Evolutionary conservation across 305 asterid genomes (phyloP), one percentile per base, ranked within the genome.

Genomic region (Rubia tinctorum): DNA sequence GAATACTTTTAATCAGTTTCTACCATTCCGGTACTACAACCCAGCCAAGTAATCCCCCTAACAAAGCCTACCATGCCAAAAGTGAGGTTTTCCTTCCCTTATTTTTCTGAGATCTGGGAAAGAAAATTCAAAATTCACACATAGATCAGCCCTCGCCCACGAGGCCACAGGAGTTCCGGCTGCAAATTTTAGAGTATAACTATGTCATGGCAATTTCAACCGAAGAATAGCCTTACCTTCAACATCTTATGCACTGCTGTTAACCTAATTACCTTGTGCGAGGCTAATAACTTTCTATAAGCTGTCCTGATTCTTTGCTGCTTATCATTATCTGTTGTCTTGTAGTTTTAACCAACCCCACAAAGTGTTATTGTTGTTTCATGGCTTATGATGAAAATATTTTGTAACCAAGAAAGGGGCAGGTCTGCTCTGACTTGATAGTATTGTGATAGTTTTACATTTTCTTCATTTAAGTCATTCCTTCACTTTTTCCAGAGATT

Each of bases 361-460:
- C 7, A 23, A 8, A 22, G 9, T 10, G 7, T 22, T 8, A 10
- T n/a, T 58, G 64, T 22, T 59, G 64, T 59, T 56, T 23, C 37
- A 59, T 2, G 14, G 64, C 34, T 59, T 59, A 59, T 20, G 64
- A 59, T 22, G 27, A 25, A 23, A 59, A 10, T 59, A 61, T 30
- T 30, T 63, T 27, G 68, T 30, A 63, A 63, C 68, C 68, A 62
- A 60, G 7, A 30, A 62, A n/a, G 67, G 20, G 67, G 20, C 9
- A 25, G 14, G 43, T 12, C 20, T 62, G 22, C 66, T 9, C 4
- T 4, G 30, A 27, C 30, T 27, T 2, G 2, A 27, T 27, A 51
- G 20, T 7, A 51, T 51, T 51, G 58, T 5, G 30, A 27, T 51
- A 51, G 58, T 15, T 8, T 17, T 22, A 63, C 6, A 37, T 14